Percentiles rank a stretch among this genome's conserved stretches.
Conservation (phyloP, 306 rosid species). For the Casuarina equisetifolia region DNA sequence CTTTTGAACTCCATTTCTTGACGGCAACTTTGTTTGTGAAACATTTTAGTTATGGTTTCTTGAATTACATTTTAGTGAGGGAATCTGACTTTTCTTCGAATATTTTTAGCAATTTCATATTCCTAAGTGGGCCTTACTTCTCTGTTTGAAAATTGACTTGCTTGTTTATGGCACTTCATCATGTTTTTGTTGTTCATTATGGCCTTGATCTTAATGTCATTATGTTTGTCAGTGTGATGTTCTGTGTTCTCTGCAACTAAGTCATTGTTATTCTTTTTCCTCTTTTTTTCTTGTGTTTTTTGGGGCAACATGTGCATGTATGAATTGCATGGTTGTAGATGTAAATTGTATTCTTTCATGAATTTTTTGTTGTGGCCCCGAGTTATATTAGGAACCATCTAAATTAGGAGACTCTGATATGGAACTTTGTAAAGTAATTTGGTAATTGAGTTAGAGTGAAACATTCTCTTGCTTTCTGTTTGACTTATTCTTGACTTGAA, state of each 20-base stretch:
- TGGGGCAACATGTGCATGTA: conserved; percentile 33
- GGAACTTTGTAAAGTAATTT: not conserved
- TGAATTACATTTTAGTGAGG: not conserved
- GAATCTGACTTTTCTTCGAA: not conserved
- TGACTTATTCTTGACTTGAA: conserved; percentile 5
- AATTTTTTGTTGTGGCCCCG: not conserved
- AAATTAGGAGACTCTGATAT: not conserved
- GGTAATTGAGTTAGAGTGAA: conserved; percentile 17
- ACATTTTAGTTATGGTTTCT: not conserved
- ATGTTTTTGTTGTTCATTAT: not conserved
- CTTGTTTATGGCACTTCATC: not conserved
- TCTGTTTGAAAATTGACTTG: not conserved
- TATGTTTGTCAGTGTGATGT: not conserved
- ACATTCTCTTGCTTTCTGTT: conserved; percentile 2
- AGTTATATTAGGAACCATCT: conserved; percentile 23
- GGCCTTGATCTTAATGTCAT: not conserved
- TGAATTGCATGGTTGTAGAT: conserved; percentile 22
- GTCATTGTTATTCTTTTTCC: not conserved
- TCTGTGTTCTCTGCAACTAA: not conserved
- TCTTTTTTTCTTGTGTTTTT: not conserved
- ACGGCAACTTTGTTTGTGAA: not conserved
- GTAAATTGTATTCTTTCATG: not conserved
- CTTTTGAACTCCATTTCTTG: not conserved
- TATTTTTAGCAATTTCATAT: not conserved
- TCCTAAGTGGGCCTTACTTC: not conserved